These are phyloP conservation scores for Oemleria cerasiformis DNA, from an alignment of 306 rosid species.

Conservation along the genomic window DNA sequence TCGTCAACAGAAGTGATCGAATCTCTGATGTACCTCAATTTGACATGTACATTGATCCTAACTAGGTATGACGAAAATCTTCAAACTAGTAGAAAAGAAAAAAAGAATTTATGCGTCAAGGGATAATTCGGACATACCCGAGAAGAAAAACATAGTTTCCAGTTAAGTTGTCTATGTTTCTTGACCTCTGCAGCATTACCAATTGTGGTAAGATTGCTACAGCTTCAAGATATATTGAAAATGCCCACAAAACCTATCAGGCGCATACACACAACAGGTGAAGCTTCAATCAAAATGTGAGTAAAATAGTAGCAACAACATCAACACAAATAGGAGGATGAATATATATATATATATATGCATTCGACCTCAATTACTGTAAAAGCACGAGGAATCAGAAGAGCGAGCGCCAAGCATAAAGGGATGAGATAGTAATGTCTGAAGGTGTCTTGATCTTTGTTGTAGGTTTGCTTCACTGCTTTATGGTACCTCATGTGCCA, in stretches of 20 bases:
- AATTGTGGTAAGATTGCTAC: slow-evolving; percentile 32
- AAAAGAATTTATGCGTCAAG: background rate
- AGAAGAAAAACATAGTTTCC: slow-evolving; percentile 32
- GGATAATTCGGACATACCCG: slow-evolving; percentile 23
- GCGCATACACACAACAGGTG: too few species aligned
- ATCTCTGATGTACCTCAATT: too few species aligned
- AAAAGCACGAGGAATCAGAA: slow-evolving; percentile 20
- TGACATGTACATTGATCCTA: too few species aligned
- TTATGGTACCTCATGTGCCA: slow-evolving; percentile 45
- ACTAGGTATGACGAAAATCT: too few species aligned
- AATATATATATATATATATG: too few species aligned
- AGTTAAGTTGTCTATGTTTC: slow-evolving; percentile 30
- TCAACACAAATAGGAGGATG: background rate
- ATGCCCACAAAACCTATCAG: slow-evolving; percentile 24
- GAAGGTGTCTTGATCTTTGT: slow-evolving; percentile 37
- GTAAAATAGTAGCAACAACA: background rate
- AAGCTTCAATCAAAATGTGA: background rate
- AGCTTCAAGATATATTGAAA: slow-evolving; percentile 30
- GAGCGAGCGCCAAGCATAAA: slow-evolving; percentile 27
- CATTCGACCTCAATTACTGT: slow-evolving; percentile 15
- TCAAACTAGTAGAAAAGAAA: too few species aligned
- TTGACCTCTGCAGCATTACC: slow-evolving; percentile 29
- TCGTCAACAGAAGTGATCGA: too few species aligned
- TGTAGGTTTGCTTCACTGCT: slow-evolving; percentile 40
- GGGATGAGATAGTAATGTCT: slow-evolving; percentile 29